A percentile compares a stretch with the other conserved stretches of the same genome.
Evolutionary conservation across 2,329 filamentous ascomycete species (phyloP).

Genomic region (Apiospora malaysiana): DNA sequence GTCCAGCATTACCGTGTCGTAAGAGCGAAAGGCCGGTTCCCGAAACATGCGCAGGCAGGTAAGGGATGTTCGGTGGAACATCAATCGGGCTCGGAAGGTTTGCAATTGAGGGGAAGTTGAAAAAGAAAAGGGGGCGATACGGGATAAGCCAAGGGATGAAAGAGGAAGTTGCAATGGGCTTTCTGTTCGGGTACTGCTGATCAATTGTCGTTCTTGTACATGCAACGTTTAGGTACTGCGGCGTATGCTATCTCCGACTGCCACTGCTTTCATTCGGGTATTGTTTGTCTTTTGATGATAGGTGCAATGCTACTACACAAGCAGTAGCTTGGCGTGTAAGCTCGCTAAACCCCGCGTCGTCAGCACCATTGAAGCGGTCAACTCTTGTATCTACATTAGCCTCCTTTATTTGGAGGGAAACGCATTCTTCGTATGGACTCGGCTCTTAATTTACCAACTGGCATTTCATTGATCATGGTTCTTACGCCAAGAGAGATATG

Average conservation of each 20-base stretch:
- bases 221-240: too few relatives aligned
- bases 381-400: not conserved
- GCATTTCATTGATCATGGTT: not conserved
- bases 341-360: conserved; percentile 3
- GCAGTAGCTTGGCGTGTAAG: not conserved
- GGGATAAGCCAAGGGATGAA: not conserved
- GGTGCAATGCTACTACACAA: not conserved
- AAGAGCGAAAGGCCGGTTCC: not conserved
- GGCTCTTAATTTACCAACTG: not conserved
- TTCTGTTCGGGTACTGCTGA: not conserved
- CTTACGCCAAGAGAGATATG: not conserved
- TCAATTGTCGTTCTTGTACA: not conserved
- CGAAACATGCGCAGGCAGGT: too few relatives aligned
- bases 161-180: not conserved
- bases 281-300: not conserved
- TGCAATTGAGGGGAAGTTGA: not conserved
- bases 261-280: too few relatives aligned
- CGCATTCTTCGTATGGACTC: not conserved
- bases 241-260: too few relatives aligned
- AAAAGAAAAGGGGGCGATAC: too few relatives aligned
- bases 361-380: not conserved
- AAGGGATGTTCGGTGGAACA: not conserved
- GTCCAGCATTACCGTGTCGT: conserved; percentile 45
- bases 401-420: not conserved
- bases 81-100: not conserved